These are phyloP conservation scores for Iberis pinnata DNA, from an alignment of 345 rosid genomes.

Conservation along the genomic window DNA sequence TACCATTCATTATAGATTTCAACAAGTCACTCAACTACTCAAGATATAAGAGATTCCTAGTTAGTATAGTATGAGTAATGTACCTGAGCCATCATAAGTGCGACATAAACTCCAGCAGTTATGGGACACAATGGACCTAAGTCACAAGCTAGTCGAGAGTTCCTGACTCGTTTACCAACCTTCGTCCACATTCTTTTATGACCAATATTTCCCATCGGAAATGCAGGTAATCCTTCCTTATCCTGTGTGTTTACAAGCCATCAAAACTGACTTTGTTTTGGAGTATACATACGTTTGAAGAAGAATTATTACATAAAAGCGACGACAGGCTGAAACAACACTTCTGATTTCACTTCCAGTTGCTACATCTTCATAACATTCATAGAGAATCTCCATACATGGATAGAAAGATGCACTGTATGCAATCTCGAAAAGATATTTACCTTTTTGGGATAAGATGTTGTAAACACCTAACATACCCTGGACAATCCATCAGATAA, in stretches of 20 bases:
- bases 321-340: constrained; percentile 88
- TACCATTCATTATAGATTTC: constrained; percentile 26
- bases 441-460: constrained; percentile 66
- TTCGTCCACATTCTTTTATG: constrained; percentile 97
- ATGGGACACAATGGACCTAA: constrained; percentile 73
- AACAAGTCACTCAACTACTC: not conserved
- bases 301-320: constrained; percentile 58
- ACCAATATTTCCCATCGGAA: constrained; percentile 95
- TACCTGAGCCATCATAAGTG: constrained; percentile 99
- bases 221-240: constrained; percentile 86
- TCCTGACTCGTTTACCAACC: constrained; percentile 73
- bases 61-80: no score
- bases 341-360: constrained; percentile 74
- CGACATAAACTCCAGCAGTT: constrained; percentile 86
- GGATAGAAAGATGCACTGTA: constrained; percentile 77
- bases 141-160: constrained; percentile 60
- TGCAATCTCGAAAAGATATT: constrained; percentile 65
- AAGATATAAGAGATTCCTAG: not conserved
- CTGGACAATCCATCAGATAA: constrained; percentile 28
- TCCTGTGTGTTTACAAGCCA: constrained; percentile 49
- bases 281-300: not conserved
- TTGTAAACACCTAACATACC: constrained; percentile 89
- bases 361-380: constrained; percentile 88
- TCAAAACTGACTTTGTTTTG: not conserved
- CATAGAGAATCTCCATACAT: constrained; percentile 82